phyloP scores from a whole-genome alignment of 345 rosid genomes.

The Erysimum cheiranthoides region DNA sequence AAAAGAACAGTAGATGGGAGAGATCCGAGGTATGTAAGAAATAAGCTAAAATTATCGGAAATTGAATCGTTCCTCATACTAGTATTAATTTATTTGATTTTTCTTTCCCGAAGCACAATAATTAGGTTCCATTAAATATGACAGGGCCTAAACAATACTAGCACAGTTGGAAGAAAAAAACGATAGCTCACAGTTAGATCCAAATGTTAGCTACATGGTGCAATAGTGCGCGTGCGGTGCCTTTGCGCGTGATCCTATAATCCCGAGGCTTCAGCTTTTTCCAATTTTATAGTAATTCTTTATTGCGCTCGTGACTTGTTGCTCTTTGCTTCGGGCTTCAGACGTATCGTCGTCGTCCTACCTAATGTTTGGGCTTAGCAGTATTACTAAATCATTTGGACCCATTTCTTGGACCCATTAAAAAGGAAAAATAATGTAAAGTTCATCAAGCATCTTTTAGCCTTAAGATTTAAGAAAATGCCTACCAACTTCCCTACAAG shows the following conservation, averaged over 20 bases:
- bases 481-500: no score
- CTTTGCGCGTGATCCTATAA: conserved; percentile 42
- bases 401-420: no score
- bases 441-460: no score
- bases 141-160: conserved; percentile 30
- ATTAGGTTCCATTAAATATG: conserved; percentile 33
- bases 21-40: conserved; percentile 42
- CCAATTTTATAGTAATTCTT: not conserved
- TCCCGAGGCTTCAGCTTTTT: conserved; percentile 41
- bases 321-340: conserved; percentile 19
- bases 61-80: not conserved
- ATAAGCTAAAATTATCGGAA: not conserved
- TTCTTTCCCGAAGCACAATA: conserved; percentile 41
- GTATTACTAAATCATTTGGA: not conserved
- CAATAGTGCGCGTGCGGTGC: conserved; percentile 63
- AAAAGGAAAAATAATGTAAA: no score
- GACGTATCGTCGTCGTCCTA: not conserved
- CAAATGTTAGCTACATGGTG: conserved; percentile 35
- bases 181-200: conserved; percentile 18
- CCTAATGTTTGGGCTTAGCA: conserved; percentile 12
- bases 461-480: no score
- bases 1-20: conserved; percentile 30
- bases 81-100: not conserved
- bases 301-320: conserved; percentile 20
- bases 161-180: not conserved